Base-by-base conservation (phyloP, 305 asterid genomes). In the Ruellia speciosa region DNA sequence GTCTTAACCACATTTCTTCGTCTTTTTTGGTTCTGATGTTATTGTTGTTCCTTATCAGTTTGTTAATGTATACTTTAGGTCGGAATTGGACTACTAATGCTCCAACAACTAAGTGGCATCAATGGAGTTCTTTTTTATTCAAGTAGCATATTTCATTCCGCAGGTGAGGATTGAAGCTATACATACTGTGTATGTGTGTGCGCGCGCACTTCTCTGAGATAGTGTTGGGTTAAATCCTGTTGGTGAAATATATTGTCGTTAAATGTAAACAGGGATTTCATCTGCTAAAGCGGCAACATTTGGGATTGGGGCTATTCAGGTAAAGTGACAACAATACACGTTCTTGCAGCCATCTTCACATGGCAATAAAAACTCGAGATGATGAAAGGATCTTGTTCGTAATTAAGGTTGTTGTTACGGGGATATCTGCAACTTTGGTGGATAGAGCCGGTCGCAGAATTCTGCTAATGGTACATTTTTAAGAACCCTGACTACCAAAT, bases 111-210 rank as follows among this genome's bases (percentile, higher is more conserved):
- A 62, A 79, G 84, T 64, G 97, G 97, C 24, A 73, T 86, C 59
- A 89, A 89, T 54, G 95, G 97, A 14, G 84, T 86, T 64, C 75
- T 89, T 49, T 86, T 86, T 66, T 86, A 89, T 66, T 89, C 95
- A 60, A 89, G 94, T 66, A 80, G 81, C 78, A 86, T 89, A 61
- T 89, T 84, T 54, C 70, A 63, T 48, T 73, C 92, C 52, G 97
- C 97, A 28, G 94, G 97, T 81, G 49, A 66, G 52, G 33, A 75
- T 58, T 60, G 65, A 28, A 61, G 51, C 53, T 39, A 52, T 55
- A 59, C 6, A 10, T 2, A 6, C 41, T 37, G 11, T 37, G 12
- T 10, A 7, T 10, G 9, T 7, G 1, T 37, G 2, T 37, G 11
- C 12, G 1, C 41, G 41, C 9, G 41, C 41, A 7, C 41, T 3